Conservation (phyloP, 768 basidiomycete genomes). For the Solioccasus polychromus region DNA sequence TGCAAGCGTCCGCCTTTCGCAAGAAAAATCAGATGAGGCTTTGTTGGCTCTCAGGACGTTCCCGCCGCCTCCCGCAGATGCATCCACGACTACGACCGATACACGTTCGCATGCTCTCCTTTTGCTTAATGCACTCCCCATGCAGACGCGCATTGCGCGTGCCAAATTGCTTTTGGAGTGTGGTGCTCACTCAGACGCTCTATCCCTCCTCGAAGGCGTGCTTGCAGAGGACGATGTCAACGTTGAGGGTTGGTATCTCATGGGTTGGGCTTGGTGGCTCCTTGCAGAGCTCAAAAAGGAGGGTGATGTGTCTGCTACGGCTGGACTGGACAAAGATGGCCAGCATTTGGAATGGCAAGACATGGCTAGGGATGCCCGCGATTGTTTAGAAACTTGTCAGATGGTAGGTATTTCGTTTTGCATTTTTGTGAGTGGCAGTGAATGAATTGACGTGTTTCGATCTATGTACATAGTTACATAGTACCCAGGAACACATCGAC, state of each 20-base stretch:
- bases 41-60: slow-evolving; percentile 34
- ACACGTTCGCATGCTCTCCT: slow-evolving; percentile 35
- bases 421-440: neutral
- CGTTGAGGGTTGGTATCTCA: slow-evolving; percentile 91
- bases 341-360: slow-evolving; percentile 67
- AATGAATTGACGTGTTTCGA: neutral
- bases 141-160: slow-evolving; percentile 68
- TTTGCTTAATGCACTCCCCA: slow-evolving; percentile 41
- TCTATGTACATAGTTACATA: slow-evolving; percentile 57
- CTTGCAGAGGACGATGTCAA: slow-evolving; percentile 81
- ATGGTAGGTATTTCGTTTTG: slow-evolving; percentile 47
- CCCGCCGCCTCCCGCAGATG: slow-evolving; percentile 16
- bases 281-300: slow-evolving; percentile 72
- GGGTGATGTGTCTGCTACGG: slow-evolving; percentile 41
- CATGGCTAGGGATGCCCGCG: slow-evolving; percentile 71
- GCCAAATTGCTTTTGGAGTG: slow-evolving; percentile 85
- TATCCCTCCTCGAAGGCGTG: slow-evolving; percentile 74
- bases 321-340: slow-evolving; percentile 31
- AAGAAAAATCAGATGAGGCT: slow-evolving; percentile 81
- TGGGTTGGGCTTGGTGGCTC: slow-evolving; percentile 91
- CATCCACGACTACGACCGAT: neutral
- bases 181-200: slow-evolving; percentile 62
- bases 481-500: slow-evolving; percentile 72
- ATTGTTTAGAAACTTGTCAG: slow-evolving; percentile 82
- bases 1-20: slow-evolving; percentile 86